These are phyloP conservation scores for Candida tammaniensis DNA, from an alignment of 805 yeast genomes.

Conservation along the genomic window DNA sequence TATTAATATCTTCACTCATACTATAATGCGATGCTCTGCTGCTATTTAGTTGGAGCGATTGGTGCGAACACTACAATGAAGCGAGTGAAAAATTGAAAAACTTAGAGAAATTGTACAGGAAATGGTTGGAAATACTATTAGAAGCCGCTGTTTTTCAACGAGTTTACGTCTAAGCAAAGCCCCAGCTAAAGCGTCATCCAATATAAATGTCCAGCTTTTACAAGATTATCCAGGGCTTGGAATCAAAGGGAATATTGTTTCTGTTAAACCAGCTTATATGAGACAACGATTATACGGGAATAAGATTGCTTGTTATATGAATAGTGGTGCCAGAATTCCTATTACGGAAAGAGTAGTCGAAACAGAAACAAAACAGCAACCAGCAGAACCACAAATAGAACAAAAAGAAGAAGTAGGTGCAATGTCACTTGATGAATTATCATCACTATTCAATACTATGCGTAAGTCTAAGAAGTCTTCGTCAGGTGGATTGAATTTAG, in stretches of 20 bases:
- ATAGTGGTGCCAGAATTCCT: constrained; percentile 36
- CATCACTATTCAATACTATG: constrained; percentile 32
- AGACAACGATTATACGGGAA: constrained; percentile 68
- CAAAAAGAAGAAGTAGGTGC: constrained; percentile 17
- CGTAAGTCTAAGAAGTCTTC: constrained; percentile 10
- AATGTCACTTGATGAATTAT: constrained; percentile 38
- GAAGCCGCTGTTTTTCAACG: no score
- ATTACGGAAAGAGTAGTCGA: constrained; percentile 26
- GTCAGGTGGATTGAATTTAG: constrained; percentile 2
- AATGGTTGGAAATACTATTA: no score
- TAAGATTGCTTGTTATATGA: constrained; percentile 73
- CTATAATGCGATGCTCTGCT: background rate
- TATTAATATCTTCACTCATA: constrained; percentile 5
- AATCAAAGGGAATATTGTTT: constrained; percentile 64
- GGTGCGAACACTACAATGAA: no score
- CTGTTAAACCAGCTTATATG: constrained; percentile 80
- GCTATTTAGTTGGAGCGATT: background rate
- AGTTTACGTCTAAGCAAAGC: no score
- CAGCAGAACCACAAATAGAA: constrained; percentile 10
- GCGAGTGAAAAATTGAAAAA: constrained; percentile 6
- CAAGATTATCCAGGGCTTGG: constrained; percentile 66
- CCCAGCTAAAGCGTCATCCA: constrained; percentile 1
- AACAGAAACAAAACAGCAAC: constrained; percentile 5
- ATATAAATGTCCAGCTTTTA: constrained; percentile 63
- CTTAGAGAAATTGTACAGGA: no score